Evolutionary conservation across 108 stramenopile genomes (phyloP).

Genomic region (Nitzschia inconspicua): DNA sequence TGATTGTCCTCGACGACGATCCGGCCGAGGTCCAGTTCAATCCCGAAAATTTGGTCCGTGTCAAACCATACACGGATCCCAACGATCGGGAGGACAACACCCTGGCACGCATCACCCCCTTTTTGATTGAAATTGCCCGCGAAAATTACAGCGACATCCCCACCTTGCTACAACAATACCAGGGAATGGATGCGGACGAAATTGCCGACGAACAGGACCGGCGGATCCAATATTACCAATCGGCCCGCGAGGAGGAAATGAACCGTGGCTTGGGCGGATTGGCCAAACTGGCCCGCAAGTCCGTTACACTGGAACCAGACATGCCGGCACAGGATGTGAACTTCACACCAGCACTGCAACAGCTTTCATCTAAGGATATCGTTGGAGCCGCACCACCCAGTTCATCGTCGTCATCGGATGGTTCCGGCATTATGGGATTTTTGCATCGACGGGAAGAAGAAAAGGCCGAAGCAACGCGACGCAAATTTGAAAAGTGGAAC

Average conservation of each 20-base stretch:
- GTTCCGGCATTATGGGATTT: slow-evolving; percentile 64
- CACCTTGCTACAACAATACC: slow-evolving; percentile 57
- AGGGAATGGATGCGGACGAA: slow-evolving; percentile 83
- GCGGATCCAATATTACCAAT: slow-evolving; percentile 50
- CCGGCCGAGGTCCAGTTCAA: slow-evolving; percentile 76
- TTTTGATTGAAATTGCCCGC: slow-evolving; percentile 83
- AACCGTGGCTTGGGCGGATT: slow-evolving; percentile 69
- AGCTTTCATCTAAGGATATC: slow-evolving; percentile 81
- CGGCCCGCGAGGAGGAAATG: slow-evolving; percentile 36
- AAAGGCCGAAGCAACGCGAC: slow-evolving; percentile 74
- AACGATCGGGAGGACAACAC: slow-evolving; percentile 69
- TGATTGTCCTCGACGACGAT: slow-evolving; percentile 95
- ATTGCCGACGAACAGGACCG: slow-evolving; percentile 86
- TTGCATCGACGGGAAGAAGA: slow-evolving; percentile 77
- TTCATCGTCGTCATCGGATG: slow-evolving; percentile 11
- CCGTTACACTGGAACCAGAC: slow-evolving; percentile 61
- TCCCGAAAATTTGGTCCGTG: slow-evolving; percentile 91
- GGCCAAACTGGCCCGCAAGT: slow-evolving; percentile 33
- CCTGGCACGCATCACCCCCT: slow-evolving; percentile 78
- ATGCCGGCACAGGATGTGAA: slow-evolving; percentile 37
- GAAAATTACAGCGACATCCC: slow-evolving; percentile 81
- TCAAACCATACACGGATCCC: slow-evolving; percentile 91
- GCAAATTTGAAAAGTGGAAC: slow-evolving; percentile 88
- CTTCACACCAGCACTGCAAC: slow-evolving; percentile 28
- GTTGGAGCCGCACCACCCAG: slow-evolving; percentile 68